Evolutionary conservation across 2,329 filamentous ascomycete species (phyloP).

Genomic region (Penicillium paneum): DNA sequence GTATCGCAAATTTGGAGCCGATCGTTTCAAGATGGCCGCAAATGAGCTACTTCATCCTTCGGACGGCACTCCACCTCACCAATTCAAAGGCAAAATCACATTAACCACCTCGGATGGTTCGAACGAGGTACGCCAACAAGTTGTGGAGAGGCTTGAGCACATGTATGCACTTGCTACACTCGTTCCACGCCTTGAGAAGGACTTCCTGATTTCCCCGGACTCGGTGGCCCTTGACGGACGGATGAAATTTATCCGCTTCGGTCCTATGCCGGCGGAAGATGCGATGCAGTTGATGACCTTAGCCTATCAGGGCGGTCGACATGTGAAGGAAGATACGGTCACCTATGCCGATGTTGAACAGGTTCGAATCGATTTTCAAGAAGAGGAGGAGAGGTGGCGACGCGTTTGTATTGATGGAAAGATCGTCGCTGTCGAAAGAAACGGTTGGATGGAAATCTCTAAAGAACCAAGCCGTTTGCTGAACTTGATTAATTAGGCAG

Average conservation of each 20-base stretch:
- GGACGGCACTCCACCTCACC: conserved; percentile 53
- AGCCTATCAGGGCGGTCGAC: conserved; percentile 57
- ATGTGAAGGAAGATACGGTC: conserved; percentile 56
- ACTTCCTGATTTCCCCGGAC: conserved; percentile 75
- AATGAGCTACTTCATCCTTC: conserved; percentile 65
- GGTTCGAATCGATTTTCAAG: conserved; percentile 63
- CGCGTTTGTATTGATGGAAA: conserved; percentile 90
- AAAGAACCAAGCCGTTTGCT: conserved; percentile 26
- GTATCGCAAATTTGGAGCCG: conserved; percentile 72
- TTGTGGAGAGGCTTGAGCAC: conserved; percentile 52
- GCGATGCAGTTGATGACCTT: conserved; percentile 73
- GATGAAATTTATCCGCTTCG: conserved; percentile 73
- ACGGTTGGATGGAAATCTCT: conserved; percentile 67
- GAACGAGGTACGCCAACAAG: conserved; percentile 19
- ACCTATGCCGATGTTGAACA: conserved; percentile 69
- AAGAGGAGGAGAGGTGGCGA: conserved; percentile 65
- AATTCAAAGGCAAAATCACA: conserved; percentile 55
- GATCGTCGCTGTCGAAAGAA: conserved; percentile 69
- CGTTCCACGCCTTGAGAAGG: conserved; percentile 76
- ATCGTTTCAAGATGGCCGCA: conserved; percentile 82
- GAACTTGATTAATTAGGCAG: conserved; percentile 12
- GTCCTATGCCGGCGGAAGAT: conserved; percentile 59
- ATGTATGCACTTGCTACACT: conserved; percentile 74
- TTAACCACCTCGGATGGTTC: conserved; percentile 32
- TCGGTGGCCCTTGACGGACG: conserved; percentile 68